These are phyloP conservation scores for Candida coquimbonensis DNA, from an alignment of 805 yeast genomes.

Conservation along the genomic window DNA sequence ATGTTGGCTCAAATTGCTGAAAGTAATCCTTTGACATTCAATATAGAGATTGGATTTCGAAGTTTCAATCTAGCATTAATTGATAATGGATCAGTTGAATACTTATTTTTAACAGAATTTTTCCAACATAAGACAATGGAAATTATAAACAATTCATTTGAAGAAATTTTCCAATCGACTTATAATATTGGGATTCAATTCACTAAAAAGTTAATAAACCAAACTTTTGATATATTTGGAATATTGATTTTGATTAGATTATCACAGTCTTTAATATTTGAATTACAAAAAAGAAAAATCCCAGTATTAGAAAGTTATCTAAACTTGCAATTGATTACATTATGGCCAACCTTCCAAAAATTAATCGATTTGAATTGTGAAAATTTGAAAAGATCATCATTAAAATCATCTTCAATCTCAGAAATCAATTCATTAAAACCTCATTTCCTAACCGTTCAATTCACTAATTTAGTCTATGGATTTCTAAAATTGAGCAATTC, in stretches of 20 bases:
- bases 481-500: slow-evolving; percentile 48
- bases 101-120: slow-evolving; percentile 63
- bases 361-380: slow-evolving; percentile 75
- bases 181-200: slow-evolving; percentile 42
- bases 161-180: slow-evolving; percentile 46
- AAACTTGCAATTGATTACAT: slow-evolving; percentile 51
- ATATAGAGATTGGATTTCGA: slow-evolving; percentile 68
- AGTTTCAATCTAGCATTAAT: slow-evolving; percentile 66
- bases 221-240: slow-evolving; percentile 69
- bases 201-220: slow-evolving; percentile 32
- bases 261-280: slow-evolving; percentile 56
- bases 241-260: slow-evolving; percentile 68
- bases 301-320: slow-evolving; percentile 69
- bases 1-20: slow-evolving; percentile 85
- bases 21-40: slow-evolving; percentile 53
- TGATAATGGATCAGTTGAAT: slow-evolving; percentile 76
- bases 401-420: slow-evolving; percentile 26
- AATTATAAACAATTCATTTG: slow-evolving; percentile 35
- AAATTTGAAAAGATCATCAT: slow-evolving; percentile 43
- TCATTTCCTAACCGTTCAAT: slow-evolving; percentile 68
- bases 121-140: slow-evolving; percentile 41
- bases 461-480: slow-evolving; percentile 66
- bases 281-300: slow-evolving; percentile 59
- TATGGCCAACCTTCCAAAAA: slow-evolving; percentile 86
- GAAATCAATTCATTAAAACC: slow-evolving; percentile 35